Evolutionary conservation across 108 stramenopile species (phyloP).

Genomic region (Cyclotella choctawhatcheeana): DNA sequence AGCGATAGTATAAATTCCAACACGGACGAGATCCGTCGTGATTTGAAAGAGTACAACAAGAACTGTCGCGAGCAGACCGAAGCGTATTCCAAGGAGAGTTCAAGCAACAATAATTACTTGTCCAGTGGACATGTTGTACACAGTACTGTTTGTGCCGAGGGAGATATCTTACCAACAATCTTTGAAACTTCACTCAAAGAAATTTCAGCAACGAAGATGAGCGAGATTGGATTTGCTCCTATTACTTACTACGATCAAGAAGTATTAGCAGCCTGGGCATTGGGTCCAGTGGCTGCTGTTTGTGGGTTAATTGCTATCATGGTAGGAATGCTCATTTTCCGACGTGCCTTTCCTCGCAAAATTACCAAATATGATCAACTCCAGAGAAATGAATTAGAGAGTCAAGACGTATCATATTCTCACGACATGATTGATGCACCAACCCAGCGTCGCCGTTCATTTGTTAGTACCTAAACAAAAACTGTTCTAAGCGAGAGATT

Average conservation of each 20-base stretch:
- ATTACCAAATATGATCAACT: conserved; percentile 2
- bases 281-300: conserved; percentile 27
- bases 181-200: conserved; percentile 36
- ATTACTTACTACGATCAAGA: neutral
- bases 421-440: no score
- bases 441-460: no score
- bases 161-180: conserved; percentile 5
- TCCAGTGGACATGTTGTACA: no score
- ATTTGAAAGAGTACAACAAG: conserved; percentile 28
- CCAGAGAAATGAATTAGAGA: neutral
- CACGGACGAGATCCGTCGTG: conserved; percentile 24
- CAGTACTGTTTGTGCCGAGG: conserved; percentile 26
- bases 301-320: conserved; percentile 22
- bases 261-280: conserved; percentile 25
- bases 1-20: conserved; percentile 34
- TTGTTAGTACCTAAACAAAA: no score
- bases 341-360: conserved; percentile 31
- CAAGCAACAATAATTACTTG: no score
- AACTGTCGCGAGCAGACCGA: conserved; percentile 33
- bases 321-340: conserved; percentile 24
- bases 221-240: conserved; percentile 12
- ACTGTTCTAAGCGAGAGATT: no score
- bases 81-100: neutral
- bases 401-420: no score
- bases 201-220: conserved; percentile 17